A percentile compares a stretch with the other conserved stretches of the same genome.
Evolutionary conservation across 164 flowering plant species (phyloP).

Genomic region (Piper betle): DNA sequence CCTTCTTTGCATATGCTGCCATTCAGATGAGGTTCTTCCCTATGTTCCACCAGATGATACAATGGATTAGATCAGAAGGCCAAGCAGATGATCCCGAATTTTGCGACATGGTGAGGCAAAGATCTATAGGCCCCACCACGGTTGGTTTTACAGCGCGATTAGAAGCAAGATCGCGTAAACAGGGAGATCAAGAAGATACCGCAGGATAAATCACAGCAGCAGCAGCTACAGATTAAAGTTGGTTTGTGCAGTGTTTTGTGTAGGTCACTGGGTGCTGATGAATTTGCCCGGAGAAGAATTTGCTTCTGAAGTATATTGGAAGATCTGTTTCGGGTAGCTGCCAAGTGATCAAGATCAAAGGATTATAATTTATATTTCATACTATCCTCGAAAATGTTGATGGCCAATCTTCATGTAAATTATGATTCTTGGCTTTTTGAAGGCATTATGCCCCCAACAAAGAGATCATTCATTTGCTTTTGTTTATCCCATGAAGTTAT

Average conservation of each 20-base stretch:
- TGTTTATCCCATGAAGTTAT: no score
- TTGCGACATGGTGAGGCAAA: constrained; percentile 51
- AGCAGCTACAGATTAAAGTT: neutral
- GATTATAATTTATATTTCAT: no score
- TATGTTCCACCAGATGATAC: constrained; percentile 75
- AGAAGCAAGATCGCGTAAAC: constrained; percentile 22
- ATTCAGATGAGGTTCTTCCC: constrained; percentile 77
- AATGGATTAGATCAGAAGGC: constrained; percentile 68
- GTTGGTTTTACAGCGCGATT: constrained; percentile 68
- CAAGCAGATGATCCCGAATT: constrained; percentile 48
- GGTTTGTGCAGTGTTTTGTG: neutral
- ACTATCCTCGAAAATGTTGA: no score
- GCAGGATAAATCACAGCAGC: neutral
- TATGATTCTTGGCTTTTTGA: neutral
- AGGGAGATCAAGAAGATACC: constrained; percentile 4
- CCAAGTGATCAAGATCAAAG: neutral
- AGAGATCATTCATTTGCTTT: no score
- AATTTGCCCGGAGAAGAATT: neutral
- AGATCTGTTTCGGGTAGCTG: neutral
- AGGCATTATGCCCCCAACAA: no score
- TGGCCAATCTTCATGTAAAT: no score
- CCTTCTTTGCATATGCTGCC: constrained; percentile 49
- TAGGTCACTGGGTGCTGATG: neutral
- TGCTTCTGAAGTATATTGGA: neutral
- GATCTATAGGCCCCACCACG: constrained; percentile 45